Conservation (phyloP, 202 grass and related monocot genomes). For the Cymbopogon flexuosus region DNA sequence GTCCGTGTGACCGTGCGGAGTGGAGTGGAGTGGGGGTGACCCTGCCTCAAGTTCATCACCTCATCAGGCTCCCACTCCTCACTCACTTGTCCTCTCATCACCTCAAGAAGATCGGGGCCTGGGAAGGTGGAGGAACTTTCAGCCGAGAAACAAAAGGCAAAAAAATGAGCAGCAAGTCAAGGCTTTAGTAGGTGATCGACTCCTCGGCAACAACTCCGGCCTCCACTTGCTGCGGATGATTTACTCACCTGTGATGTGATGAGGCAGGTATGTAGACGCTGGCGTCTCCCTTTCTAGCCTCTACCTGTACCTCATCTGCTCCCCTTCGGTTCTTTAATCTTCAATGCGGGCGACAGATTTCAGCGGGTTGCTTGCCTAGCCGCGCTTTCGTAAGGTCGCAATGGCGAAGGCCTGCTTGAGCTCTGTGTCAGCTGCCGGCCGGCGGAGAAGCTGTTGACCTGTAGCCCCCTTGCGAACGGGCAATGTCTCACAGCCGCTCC, state of each 20-base stretch:
- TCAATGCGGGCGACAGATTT: neutral
- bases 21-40: neutral
- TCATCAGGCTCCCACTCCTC: slow-evolving; percentile 5
- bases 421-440: neutral
- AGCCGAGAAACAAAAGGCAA: slow-evolving; percentile 4
- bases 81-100: slow-evolving; percentile 17
- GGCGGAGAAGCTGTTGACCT: neutral
- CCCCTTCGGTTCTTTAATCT: slow-evolving; percentile 1
- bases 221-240: slow-evolving; percentile 10
- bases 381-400: neutral
- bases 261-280: slow-evolving; percentile 35
- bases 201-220: slow-evolving; percentile 29
- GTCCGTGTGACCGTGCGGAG: neutral
- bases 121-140: neutral
- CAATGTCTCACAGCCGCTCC: slow-evolving; percentile 31
- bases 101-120: neutral
- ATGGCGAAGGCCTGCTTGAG: slow-evolving; percentile 27
- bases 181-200: slow-evolving; percentile 43
- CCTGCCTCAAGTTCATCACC: slow-evolving; percentile 26
- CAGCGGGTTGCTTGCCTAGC: neutral
- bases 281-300: slow-evolving; percentile 24
- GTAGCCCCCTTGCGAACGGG: neutral
- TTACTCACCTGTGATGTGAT: slow-evolving; percentile 18
- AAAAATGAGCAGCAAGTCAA: slow-evolving; percentile 11
- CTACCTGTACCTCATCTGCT: neutral